phyloP scores from a whole-genome alignment of 164 flowering plant species.

The Vitis rotundifolia region DNA sequence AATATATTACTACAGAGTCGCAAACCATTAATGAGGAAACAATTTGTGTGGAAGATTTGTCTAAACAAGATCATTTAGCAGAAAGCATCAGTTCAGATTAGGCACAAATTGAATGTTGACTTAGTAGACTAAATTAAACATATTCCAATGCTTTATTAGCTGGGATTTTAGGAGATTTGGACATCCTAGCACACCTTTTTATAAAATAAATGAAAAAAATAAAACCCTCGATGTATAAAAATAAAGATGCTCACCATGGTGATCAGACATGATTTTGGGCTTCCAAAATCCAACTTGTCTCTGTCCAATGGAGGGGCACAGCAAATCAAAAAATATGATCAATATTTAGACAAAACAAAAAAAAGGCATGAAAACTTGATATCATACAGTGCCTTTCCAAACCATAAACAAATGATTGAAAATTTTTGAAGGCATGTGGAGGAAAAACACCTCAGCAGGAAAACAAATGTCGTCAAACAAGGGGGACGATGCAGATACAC shows the following conservation, averaged over 20 bases:
- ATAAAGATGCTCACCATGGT: constrained; percentile 22
- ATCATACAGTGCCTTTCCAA: background rate
- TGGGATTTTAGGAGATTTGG: background rate
- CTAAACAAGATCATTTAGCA: no score
- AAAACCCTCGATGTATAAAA: background rate
- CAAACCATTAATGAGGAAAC: no score
- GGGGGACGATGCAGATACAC: constrained; percentile 24
- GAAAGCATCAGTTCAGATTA: no score
- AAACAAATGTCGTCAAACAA: constrained; percentile 23
- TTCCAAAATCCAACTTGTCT: constrained; percentile 34
- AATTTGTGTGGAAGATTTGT: no score
- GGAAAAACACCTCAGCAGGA: constrained; percentile 27
- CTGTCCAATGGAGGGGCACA: constrained; percentile 19
- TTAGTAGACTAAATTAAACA: no score
- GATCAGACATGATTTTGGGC: constrained; percentile 25
- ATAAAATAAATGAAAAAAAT: background rate
- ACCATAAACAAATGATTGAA: background rate
- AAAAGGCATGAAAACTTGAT: background rate
- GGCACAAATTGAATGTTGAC: no score
- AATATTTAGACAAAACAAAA: background rate
- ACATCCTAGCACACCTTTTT: background rate
- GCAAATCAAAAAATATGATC: background rate
- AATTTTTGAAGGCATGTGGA: background rate
- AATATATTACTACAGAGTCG: no score
- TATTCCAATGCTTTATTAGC: background rate